Base-by-base conservation (phyloP, 1,284 basidiomycete species). In the Laetiporus sulphureus region DNA sequence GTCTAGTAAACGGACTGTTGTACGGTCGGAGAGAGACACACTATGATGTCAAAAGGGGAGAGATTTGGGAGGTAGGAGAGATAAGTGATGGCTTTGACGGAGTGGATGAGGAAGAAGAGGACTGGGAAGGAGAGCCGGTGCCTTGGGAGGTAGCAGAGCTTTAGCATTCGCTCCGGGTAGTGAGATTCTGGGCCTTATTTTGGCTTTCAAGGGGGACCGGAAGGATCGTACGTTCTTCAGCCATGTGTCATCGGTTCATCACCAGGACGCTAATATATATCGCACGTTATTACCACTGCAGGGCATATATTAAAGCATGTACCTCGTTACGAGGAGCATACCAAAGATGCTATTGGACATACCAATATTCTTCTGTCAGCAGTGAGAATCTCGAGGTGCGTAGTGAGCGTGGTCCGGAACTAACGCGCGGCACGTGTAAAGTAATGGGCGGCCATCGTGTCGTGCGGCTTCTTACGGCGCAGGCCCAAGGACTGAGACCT, bases 71-170 rank as follows among this genome's bases (percentile, higher is more conserved):
- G 50, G 75, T 76, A 37, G 85, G 85, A n/a, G 83, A 88, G 60
- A 67, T 53, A 41, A 63, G 69, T 40, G 65, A 59, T 29, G 61
- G 61, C 29, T 50, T 43, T 10, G 67, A 67, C 39, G 57, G 55
- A n/a, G 54, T 53, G 18, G 53, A 27, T 30, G 77, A 75, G 41
- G 71, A 63, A 5, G 81, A 82, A 55, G 83, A 85, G 36, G 85
- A 88, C 48, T 88, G 85, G 85, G 84, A 87, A 60, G 78, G 80
- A 20, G 85, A 87, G 58, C 80, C 82, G 29, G 71, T 86, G 30
- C 80, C 84, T 46, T 88, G 84, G 84, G 82, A 82, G 61, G 69
- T 74, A 13, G 84, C 77, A 36, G 84, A 87, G 56, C 54, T 88
- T 56, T 86, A 63, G 42, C 22, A 24, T n/a, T 21, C 18, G 12